Evolutionary conservation across 129 eudicot species (phyloP).

Genomic region (Chrysanthemum seticuspe): DNA sequence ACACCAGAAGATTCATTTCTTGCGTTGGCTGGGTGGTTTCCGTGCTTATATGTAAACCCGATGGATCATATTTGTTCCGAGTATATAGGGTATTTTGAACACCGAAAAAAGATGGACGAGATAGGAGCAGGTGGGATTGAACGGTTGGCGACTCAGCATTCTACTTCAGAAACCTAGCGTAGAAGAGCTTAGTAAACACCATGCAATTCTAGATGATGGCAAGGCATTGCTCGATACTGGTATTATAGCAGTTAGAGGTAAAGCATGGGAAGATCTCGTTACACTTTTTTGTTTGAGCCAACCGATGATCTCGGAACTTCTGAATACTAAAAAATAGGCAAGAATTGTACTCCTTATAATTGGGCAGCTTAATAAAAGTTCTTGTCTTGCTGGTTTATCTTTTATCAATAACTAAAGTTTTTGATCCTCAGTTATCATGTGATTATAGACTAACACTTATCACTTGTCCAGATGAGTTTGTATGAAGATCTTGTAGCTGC

Average conservation of each 20-base stretch:
- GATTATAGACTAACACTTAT: background rate
- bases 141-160: background rate
- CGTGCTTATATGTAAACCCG: too few species aligned
- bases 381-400: background rate
- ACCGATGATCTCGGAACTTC: conserved; percentile 67
- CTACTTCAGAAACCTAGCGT: conserved; percentile 87
- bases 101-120: too few species aligned
- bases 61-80: too few species aligned
- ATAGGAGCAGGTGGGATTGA: too few species aligned
- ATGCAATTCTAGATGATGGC: conserved; percentile 84
- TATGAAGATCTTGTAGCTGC: conserved; percentile 98
- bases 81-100: too few species aligned
- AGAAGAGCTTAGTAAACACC: conserved; percentile 63
- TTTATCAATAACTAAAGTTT: background rate
- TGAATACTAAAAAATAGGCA: conserved; percentile 75
- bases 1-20: too few species aligned
- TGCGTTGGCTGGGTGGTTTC: too few species aligned
- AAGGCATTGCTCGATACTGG: conserved; percentile 95
- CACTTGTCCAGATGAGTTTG: conserved; percentile 79
- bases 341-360: conserved; percentile 18
- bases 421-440: too few species aligned
- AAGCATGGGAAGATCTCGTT: conserved; percentile 90
- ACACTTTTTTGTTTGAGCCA: conserved; percentile 68
- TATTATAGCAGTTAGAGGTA: conserved; percentile 85
- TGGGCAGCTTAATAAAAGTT: background rate